These are phyloP conservation scores for Talaromyces albobiverticillius DNA, from an alignment of 2,329 filamentous ascomycete species.

Conservation along the genomic window DNA sequence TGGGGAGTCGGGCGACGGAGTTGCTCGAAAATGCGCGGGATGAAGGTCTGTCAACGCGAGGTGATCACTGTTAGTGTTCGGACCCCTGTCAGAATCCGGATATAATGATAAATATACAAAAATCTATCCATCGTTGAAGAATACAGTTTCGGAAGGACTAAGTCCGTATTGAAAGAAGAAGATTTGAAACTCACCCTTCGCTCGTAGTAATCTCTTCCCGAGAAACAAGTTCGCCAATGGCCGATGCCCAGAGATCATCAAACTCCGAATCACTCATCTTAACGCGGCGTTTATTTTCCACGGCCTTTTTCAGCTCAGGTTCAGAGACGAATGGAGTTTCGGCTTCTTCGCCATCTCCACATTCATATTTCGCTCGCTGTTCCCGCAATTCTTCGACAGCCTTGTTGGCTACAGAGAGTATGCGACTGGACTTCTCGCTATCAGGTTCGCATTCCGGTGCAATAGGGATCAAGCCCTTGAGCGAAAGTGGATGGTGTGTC, in stretches of 20 bases:
- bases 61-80: slow-evolving; percentile 79
- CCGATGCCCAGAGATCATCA: slow-evolving; percentile 68
- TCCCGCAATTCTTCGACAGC: slow-evolving; percentile 84
- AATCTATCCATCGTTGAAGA: slow-evolving; percentile 17
- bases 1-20: slow-evolving; percentile 87
- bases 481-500: slow-evolving; percentile 75
- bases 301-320: slow-evolving; percentile 70
- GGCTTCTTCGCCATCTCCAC: slow-evolving; percentile 65
- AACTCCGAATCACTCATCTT: slow-evolving; percentile 85
- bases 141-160: slow-evolving; percentile 17
- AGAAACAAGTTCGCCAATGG: slow-evolving; percentile 49
- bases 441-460: slow-evolving; percentile 93
- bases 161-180: slow-evolving; percentile 14
- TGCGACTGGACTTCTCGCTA: slow-evolving; percentile 81
- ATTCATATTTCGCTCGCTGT: slow-evolving; percentile 85
- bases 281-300: slow-evolving; percentile 73
- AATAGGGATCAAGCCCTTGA: slow-evolving; percentile 77
- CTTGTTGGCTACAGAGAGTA: slow-evolving; percentile 83
- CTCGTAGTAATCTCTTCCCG: slow-evolving; percentile 60
- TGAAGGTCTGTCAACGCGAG: slow-evolving; percentile 70
- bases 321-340: slow-evolving; percentile 65
- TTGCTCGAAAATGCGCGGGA: slow-evolving; percentile 71
- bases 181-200: slow-evolving; percentile 55
- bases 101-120: slow-evolving; percentile 16
- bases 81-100: slow-evolving; percentile 51